These are phyloP conservation scores for Cladosporium sp. DNA, from an alignment of 2,329 filamentous ascomycete species.

Conservation along the genomic window DNA sequence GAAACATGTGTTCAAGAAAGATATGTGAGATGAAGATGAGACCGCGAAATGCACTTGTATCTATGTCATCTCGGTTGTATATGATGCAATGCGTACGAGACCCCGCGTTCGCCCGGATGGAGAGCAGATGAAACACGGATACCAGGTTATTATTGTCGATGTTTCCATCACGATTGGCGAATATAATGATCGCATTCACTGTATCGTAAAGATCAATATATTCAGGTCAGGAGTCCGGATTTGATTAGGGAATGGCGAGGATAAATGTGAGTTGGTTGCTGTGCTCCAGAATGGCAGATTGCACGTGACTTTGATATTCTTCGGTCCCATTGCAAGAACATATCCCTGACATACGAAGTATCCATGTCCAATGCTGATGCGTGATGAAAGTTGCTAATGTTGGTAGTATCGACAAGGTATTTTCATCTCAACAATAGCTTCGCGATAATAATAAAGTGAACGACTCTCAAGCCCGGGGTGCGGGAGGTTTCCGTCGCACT, in stretches of 20 bases:
- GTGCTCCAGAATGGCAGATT: not conserved
- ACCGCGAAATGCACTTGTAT: not conserved
- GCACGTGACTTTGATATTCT: not conserved
- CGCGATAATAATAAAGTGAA: not conserved
- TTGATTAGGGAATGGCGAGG: not conserved
- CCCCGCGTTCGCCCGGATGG: not conserved
- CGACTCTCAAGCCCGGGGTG: not conserved
- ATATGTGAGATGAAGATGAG: not conserved
- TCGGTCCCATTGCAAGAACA: not conserved
- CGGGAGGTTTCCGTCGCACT: slow-evolving; percentile 6
- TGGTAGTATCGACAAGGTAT: not conserved
- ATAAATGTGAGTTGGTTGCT: not conserved
- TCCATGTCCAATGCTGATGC: not conserved
- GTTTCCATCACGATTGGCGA: not conserved
- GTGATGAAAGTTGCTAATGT: not conserved
- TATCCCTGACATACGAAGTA: not conserved
- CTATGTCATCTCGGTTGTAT: not conserved
- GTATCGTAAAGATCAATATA: no score
- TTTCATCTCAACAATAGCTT: not conserved
- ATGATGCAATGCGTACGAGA: slow-evolving; percentile 1
- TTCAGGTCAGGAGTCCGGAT: not conserved
- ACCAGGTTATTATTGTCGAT: not conserved
- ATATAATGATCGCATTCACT: not conserved
- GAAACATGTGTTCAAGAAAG: not conserved
- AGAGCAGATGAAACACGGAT: not conserved